Conservation (phyloP, 305 asterid genomes). For the Fraxinus floribunda region DNA sequence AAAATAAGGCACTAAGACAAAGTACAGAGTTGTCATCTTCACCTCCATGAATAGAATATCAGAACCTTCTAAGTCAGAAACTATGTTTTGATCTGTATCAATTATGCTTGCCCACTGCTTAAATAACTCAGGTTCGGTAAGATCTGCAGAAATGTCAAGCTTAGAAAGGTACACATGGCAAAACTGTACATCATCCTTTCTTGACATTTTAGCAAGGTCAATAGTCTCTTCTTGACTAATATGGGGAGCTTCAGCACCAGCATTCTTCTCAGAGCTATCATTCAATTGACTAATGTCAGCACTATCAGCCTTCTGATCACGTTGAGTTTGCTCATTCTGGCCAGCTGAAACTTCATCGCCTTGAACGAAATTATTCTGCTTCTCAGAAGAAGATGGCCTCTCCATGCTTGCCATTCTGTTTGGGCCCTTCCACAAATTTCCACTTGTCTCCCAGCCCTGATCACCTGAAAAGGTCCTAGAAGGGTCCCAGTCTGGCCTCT, state of each 20-base stretch:
- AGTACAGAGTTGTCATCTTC: constrained; percentile 22
- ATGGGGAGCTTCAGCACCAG: constrained; percentile 32
- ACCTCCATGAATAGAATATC: constrained; percentile 65
- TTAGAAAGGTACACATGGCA: constrained; percentile 64
- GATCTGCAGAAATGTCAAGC: constrained; percentile 86
- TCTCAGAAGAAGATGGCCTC: constrained; percentile 45
- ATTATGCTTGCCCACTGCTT: constrained; percentile 51
- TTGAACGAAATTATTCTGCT: constrained; percentile 46
- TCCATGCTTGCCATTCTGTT: constrained; percentile 60
- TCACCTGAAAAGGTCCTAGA: constrained; percentile 43
- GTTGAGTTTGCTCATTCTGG: constrained; percentile 50
- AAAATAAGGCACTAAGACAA: constrained; percentile 8
- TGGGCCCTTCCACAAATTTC: constrained; percentile 66
- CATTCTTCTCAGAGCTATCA: constrained; percentile 41
- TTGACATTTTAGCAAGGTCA: constrained; percentile 26
- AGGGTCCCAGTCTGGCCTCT: constrained; percentile 85
- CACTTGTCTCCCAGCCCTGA: constrained; percentile 63
- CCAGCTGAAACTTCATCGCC: constrained; percentile 47
- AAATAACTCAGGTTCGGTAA: constrained; percentile 69
- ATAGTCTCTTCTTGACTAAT: constrained; percentile 35
- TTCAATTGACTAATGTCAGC: constrained; percentile 37
- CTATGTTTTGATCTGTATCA: constrained; percentile 38
- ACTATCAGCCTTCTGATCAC: constrained; percentile 52
- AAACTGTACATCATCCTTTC: constrained; percentile 44
- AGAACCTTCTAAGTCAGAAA: constrained; percentile 43